A percentile compares a stretch with the other conserved stretches of the same genome.
Evolutionary conservation across 345 rosid genomes (phyloP).

Genomic region (Capsella bursapastoris): DNA sequence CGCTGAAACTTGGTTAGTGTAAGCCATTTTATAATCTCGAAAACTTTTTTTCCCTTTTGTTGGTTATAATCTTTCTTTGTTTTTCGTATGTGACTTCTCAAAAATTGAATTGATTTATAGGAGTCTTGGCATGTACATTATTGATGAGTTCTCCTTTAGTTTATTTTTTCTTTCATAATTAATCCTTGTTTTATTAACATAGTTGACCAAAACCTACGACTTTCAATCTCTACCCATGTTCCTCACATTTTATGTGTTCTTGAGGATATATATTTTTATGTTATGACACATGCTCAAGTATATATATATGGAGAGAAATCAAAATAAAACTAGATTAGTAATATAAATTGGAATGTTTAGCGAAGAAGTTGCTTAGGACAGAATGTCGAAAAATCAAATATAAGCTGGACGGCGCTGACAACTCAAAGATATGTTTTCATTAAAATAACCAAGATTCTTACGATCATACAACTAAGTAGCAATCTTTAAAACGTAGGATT

Average conservation of each 20-base stretch:
- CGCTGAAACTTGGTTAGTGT: not conserved
- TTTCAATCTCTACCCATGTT: constrained; percentile 26
- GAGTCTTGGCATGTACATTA: constrained; percentile 23
- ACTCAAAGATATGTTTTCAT: constrained; percentile 35
- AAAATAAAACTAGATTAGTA: not conserved
- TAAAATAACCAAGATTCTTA: constrained; percentile 23
- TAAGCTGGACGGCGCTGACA: constrained; percentile 27
- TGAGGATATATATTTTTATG: not conserved
- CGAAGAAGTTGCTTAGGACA: constrained; percentile 10
- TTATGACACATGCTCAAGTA: not conserved
- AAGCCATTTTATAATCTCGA: constrained; percentile 14
- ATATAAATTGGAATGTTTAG: constrained; percentile 17
- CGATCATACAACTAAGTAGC: constrained; percentile 31
- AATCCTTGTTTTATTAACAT: not conserved
- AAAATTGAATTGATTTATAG: constrained; percentile 24
- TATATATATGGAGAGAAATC: not conserved
- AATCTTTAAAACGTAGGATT: constrained; percentile 2
- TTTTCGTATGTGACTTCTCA: constrained; percentile 23
- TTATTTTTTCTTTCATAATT: no score
- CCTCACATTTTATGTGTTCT: constrained; percentile 12
- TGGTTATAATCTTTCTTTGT: not conserved
- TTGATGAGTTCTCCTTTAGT: not conserved
- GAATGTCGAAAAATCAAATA: constrained; percentile 7
- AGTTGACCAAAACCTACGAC: constrained; percentile 25
- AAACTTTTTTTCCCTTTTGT: not conserved